Conservation (phyloP, 2,329 filamentous ascomycete species). For the Colletotrichum sp. region DNA sequence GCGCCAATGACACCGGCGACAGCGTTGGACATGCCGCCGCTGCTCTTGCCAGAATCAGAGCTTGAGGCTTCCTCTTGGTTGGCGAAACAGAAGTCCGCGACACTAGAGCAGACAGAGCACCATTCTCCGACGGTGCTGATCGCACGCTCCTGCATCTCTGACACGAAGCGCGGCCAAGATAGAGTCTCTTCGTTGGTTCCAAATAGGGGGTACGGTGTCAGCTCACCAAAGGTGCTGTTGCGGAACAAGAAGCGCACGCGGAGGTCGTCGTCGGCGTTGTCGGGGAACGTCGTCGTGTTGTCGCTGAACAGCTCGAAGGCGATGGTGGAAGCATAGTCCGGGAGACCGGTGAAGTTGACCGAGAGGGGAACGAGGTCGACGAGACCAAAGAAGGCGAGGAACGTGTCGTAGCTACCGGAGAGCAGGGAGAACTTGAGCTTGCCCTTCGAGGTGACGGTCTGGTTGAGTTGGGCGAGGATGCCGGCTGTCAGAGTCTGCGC, state of each 20-base stretch:
- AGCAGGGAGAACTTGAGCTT: slow-evolving; percentile 38
- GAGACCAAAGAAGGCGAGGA: slow-evolving; percentile 39
- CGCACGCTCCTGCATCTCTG: slow-evolving; percentile 30
- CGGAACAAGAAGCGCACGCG: slow-evolving; percentile 37
- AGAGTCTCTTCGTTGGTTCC: slow-evolving; percentile 30
- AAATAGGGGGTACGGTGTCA: slow-evolving; percentile 34
- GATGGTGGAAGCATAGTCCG: slow-evolving; percentile 40
- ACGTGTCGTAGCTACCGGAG: slow-evolving; percentile 38
- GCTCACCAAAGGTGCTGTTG: slow-evolving; percentile 34
- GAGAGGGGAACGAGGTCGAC: slow-evolving; percentile 29
- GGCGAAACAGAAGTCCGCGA: slow-evolving; percentile 34
- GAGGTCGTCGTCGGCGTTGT: slow-evolving; percentile 26
- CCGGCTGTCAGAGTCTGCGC: slow-evolving; percentile 34
- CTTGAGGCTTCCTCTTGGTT: slow-evolving; percentile 26
- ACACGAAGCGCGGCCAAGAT: slow-evolving; percentile 30
- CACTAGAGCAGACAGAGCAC: slow-evolving; percentile 32
- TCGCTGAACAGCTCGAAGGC: slow-evolving; percentile 36
- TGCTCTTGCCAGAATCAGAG: neutral
- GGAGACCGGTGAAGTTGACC: slow-evolving; percentile 34
- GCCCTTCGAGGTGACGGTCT: slow-evolving; percentile 31
- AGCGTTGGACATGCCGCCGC: slow-evolving; percentile 33
- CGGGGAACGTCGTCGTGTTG: slow-evolving; percentile 29
- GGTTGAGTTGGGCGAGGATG: slow-evolving; percentile 33
- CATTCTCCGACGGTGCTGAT: slow-evolving; percentile 33
- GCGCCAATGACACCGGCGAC: slow-evolving; percentile 38